Percentiles rank a stretch among this genome's conserved stretches.
These are phyloP conservation scores for Cicer chorassanicum DNA, from an alignment of 306 rosid species.

Conservation along the genomic window DNA sequence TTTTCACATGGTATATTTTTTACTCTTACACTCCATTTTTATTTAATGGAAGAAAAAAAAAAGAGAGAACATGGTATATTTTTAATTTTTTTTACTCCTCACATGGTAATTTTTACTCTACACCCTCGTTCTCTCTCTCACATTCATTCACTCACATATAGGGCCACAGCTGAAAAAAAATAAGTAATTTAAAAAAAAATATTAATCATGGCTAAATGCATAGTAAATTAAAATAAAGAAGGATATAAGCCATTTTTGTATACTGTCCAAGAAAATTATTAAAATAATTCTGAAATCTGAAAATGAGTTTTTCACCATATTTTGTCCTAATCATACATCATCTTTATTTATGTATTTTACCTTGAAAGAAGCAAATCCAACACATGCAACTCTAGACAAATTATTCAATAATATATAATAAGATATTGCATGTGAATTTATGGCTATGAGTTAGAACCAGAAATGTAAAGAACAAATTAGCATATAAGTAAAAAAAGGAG, in stretches of 20 bases:
- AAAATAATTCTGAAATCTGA: neutral
- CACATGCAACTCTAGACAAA: conserved; percentile 29
- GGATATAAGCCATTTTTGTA: neutral
- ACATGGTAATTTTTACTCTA: neutral
- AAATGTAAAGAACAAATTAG: conserved; percentile 27
- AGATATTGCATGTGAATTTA: conserved; percentile 33
- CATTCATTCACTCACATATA: neutral
- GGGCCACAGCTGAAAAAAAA: neutral
- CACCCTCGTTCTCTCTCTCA: neutral
- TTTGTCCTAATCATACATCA: conserved; percentile 35
- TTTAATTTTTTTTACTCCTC: no score
- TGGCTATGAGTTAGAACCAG: conserved; percentile 28
- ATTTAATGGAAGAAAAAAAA: neutral
- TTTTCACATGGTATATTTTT: neutral
- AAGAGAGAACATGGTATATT: neutral
- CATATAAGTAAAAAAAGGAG: conserved; percentile 31
- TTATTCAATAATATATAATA: conserved; percentile 1
- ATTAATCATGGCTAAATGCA: neutral
- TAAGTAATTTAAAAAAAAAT: no score
- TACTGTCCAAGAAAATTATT: conserved; percentile 23
- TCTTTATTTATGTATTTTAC: conserved; percentile 33
- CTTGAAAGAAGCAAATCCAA: conserved; percentile 30
- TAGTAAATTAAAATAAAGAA: neutral
- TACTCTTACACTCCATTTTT: neutral
- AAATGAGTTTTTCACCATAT: conserved; percentile 17